phyloP scores from a whole-genome alignment of 2,329 filamentous ascomycete species.

The Apiospora koreana region DNA sequence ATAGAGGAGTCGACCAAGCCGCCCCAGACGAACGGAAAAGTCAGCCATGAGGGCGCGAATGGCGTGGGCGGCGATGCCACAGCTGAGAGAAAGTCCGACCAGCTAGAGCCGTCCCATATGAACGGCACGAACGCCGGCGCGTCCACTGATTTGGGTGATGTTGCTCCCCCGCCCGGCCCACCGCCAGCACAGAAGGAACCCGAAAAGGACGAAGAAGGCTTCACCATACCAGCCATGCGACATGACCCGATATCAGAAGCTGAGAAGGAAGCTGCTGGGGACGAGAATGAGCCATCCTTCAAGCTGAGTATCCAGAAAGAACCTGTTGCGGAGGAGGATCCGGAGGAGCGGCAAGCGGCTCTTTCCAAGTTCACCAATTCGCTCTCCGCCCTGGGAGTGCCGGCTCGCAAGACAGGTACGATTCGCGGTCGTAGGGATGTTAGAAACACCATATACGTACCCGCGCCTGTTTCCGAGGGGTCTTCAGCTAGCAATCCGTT shows the following conservation, averaged over 20 bases:
- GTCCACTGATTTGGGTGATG: constrained; percentile 48
- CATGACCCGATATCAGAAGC: constrained; percentile 72
- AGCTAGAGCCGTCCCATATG: constrained; percentile 33
- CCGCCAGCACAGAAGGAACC: constrained; percentile 45
- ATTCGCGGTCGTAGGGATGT: constrained; percentile 87
- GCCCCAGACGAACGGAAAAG: constrained; percentile 33
- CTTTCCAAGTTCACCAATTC: constrained; percentile 75
- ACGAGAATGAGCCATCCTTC: constrained; percentile 67
- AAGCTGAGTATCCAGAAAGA: constrained; percentile 80
- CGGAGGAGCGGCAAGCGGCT: constrained; percentile 71
- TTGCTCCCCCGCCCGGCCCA: constrained; percentile 52
- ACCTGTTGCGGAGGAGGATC: constrained; percentile 76
- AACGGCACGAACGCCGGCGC: constrained; percentile 46
- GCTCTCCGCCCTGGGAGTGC: constrained; percentile 62
- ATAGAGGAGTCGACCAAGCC: constrained; percentile 30
- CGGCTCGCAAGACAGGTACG: constrained; percentile 72
- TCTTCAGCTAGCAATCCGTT: constrained; percentile 33
- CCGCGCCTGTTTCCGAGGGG: constrained; percentile 40
- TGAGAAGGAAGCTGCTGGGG: constrained; percentile 63
- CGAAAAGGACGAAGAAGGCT: constrained; percentile 73
- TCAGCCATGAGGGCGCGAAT: constrained; percentile 46
- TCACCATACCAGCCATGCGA: constrained; percentile 66
- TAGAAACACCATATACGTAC: constrained; percentile 85
- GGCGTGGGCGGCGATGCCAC: constrained; percentile 41
- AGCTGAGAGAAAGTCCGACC: constrained; percentile 26